Conservation (phyloP, 768 basidiomycete genomes). For the Lentinula detonsa region DNA sequence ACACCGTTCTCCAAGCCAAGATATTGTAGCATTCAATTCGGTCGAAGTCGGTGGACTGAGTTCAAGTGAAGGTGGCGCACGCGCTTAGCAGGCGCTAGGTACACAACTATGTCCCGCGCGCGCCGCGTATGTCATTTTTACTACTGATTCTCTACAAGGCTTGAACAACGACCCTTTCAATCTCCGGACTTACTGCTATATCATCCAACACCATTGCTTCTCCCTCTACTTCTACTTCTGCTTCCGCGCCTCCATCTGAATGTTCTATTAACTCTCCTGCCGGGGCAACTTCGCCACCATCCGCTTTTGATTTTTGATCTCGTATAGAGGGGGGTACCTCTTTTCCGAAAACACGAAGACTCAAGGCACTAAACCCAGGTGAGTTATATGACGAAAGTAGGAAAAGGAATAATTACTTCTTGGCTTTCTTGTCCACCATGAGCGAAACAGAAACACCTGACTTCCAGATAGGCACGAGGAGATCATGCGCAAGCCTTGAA, state of each 20-base stretch:
- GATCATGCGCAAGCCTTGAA: slow-evolving; percentile 63
- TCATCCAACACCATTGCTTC: background rate
- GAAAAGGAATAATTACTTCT: slow-evolving; percentile 53
- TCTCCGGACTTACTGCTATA: background rate
- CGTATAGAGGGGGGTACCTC: slow-evolving; percentile 59
- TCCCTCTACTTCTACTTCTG: slow-evolving; percentile 3
- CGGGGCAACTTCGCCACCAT: slow-evolving; percentile 1
- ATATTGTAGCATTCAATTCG: background rate
- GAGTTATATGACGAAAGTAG: background rate
- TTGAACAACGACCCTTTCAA: slow-evolving; percentile 1
- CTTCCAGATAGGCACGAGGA: slow-evolving; percentile 95
- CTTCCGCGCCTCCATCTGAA: background rate
- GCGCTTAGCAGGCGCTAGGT: background rate
- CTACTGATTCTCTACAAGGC: background rate
- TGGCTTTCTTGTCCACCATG: slow-evolving; percentile 96
- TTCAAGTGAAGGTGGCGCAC: background rate
- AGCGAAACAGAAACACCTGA: slow-evolving; percentile 80
- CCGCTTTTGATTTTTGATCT: slow-evolving; percentile 6
- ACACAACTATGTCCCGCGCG: too few relatives aligned
- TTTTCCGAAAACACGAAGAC: slow-evolving; percentile 75
- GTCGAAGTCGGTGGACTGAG: background rate
- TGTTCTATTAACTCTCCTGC: background rate
- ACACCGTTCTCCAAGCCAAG: background rate
- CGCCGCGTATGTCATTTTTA: too few relatives aligned
- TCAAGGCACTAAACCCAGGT: slow-evolving; percentile 60